A percentile compares a stretch with the other conserved stretches of the same genome.
phyloP scores from a whole-genome alignment of 495 filamentous ascomycete genomes.

The Talaromyces adpressus region DNA sequence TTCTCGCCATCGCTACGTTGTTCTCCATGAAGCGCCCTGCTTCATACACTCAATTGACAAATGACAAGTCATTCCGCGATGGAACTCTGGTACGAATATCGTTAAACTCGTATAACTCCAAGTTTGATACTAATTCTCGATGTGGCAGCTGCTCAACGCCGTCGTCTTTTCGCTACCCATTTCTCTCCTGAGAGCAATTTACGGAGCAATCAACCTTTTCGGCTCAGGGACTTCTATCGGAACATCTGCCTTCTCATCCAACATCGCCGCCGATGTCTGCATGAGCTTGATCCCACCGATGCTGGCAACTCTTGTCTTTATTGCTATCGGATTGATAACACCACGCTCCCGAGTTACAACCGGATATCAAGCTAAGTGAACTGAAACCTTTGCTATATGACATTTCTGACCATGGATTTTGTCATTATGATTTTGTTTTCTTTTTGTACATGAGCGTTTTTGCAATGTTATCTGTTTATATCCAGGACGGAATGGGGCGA shows the following conservation, averaged over 20 bases:
- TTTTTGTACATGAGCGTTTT: neutral
- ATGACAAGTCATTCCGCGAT: slow-evolving; percentile 7
- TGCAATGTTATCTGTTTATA: neutral
- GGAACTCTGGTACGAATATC: slow-evolving; percentile 14
- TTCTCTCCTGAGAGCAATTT: slow-evolving; percentile 19
- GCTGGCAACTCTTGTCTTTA: slow-evolving; percentile 17
- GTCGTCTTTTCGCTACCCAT: slow-evolving; percentile 21
- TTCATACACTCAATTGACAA: neutral
- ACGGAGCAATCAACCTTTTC: slow-evolving; percentile 16
- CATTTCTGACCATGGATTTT: too few species aligned
- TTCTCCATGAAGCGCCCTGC: slow-evolving; percentile 14
- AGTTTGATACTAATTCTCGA: neutral
- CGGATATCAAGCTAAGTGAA: neutral
- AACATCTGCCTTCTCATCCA: slow-evolving; percentile 14
- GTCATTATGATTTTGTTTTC: neutral
- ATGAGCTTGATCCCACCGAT: slow-evolving; percentile 25
- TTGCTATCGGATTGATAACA: slow-evolving; percentile 20
- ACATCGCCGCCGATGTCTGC: slow-evolving; percentile 18
- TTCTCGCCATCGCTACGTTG: slow-evolving; percentile 17
- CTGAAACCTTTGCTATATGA: neutral
- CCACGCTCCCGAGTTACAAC: neutral
- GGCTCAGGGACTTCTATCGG: slow-evolving; percentile 14
- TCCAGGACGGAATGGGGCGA: neutral
- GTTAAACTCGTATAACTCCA: neutral
- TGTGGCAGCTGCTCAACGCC: slow-evolving; percentile 18